These are phyloP conservation scores for Nemania serpens DNA, from an alignment of 2,329 filamentous ascomycete genomes.

Conservation along the genomic window DNA sequence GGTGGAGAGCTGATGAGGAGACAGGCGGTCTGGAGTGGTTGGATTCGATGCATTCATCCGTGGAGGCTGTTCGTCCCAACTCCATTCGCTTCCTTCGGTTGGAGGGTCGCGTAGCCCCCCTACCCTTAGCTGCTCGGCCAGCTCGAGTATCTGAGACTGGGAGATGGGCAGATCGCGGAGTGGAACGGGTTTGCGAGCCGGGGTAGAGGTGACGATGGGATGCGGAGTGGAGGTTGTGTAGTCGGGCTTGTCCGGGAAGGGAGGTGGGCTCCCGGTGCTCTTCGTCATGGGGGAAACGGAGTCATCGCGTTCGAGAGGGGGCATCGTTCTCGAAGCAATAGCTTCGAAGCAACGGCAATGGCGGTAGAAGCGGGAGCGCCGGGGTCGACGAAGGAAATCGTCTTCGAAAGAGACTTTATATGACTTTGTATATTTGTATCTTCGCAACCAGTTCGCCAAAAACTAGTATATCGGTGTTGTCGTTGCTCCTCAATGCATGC, in stretches of 20 bases:
- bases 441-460: not conserved
- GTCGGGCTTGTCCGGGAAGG: slow-evolving; percentile 31
- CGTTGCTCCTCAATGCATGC: not conserved
- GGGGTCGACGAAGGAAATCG: too few relatives aligned
- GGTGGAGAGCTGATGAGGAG: slow-evolving; percentile 30
- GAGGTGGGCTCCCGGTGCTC: slow-evolving; percentile 37
- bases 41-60: slow-evolving; percentile 30
- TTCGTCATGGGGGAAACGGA: slow-evolving; percentile 44
- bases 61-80: slow-evolving; percentile 41
- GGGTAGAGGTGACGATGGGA: slow-evolving; percentile 35
- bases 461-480: not conserved
- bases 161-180: slow-evolving; percentile 29
- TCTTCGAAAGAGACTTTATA: too few relatives aligned
- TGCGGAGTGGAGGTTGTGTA: slow-evolving; percentile 31
- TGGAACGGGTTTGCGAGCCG: slow-evolving; percentile 29
- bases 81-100: slow-evolving; percentile 43
- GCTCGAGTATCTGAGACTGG: slow-evolving; percentile 33
- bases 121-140: slow-evolving; percentile 20
- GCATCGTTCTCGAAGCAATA: slow-evolving; percentile 30
- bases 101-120: slow-evolving; percentile 45
- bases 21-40: slow-evolving; percentile 24
- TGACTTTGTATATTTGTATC: not conserved
- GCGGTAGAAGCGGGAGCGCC: too few relatives aligned
- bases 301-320: slow-evolving; percentile 36
- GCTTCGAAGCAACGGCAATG: too few relatives aligned